These are phyloP conservation scores for Ophiostoma sp. DNA, from an alignment of 2,329 filamentous ascomycete genomes.

Conservation along the genomic window DNA sequence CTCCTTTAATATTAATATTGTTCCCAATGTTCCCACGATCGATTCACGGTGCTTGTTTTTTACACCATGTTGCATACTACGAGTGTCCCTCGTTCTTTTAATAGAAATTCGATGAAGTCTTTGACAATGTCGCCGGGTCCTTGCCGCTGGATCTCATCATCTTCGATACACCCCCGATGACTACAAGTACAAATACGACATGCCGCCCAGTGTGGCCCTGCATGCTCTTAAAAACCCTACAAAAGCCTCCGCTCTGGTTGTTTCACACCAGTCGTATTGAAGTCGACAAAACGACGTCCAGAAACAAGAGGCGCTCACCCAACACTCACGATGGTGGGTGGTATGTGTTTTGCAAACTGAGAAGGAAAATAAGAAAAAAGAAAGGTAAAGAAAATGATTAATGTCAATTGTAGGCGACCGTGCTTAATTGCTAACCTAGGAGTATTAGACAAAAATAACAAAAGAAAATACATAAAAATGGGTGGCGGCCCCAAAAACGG, in stretches of 20 bases:
- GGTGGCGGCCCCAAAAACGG: neutral
- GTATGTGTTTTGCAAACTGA: neutral
- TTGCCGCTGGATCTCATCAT: neutral
- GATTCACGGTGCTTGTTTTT: neutral
- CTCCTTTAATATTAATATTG: neutral
- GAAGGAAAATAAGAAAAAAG: neutral
- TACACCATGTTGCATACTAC: neutral
- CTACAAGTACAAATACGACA: neutral
- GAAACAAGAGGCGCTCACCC: neutral
- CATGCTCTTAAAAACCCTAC: neutral
- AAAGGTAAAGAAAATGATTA: neutral
- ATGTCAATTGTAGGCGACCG: neutral
- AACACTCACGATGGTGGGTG: neutral
- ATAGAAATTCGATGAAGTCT: neutral
- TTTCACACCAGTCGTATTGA: slow-evolving; percentile 5
- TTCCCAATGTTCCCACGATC: neutral
- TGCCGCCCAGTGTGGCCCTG: neutral
- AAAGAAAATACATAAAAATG: neutral
- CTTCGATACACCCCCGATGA: neutral
- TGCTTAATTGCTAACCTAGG: neutral
- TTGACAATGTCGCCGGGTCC: neutral
- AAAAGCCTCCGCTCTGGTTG: slow-evolving; percentile 14
- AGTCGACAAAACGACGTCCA: neutral
- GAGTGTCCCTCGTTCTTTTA: neutral
- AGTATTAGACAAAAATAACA: neutral